Conservation (phyloP, 768 basidiomycete genomes). For the Solioccasus polychromus region DNA sequence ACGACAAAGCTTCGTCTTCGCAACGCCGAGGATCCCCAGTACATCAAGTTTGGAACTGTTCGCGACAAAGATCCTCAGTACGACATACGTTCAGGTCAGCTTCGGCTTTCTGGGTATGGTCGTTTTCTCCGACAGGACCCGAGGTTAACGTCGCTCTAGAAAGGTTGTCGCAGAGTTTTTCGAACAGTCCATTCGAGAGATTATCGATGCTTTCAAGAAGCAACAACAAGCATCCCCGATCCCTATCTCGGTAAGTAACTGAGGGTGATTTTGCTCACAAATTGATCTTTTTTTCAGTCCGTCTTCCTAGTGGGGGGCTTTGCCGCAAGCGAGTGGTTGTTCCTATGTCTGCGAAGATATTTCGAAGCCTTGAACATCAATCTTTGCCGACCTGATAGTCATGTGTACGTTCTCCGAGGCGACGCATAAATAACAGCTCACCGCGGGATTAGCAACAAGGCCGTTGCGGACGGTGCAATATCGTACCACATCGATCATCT, state of each 20-base stretch:
- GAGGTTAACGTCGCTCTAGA: slow-evolving; percentile 20
- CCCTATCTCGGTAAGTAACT: slow-evolving; percentile 31
- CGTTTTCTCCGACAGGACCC: not conserved
- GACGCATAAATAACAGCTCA: slow-evolving; percentile 8
- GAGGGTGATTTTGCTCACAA: not conserved
- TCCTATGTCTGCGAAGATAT: slow-evolving; percentile 37
- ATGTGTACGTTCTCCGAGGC: slow-evolving; percentile 42
- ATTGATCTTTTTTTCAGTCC: slow-evolving; percentile 17
- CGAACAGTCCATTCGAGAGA: slow-evolving; percentile 39
- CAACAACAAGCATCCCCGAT: slow-evolving; percentile 31
- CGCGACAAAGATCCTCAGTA: slow-evolving; percentile 37
- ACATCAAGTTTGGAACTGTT: slow-evolving; percentile 40
- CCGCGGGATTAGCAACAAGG: slow-evolving; percentile 37
- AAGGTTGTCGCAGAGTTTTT: slow-evolving; percentile 42
- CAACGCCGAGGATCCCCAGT: slow-evolving; percentile 35
- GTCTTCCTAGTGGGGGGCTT: slow-evolving; percentile 56
- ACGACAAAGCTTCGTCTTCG: slow-evolving; percentile 45
- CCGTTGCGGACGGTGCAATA: slow-evolving; percentile 52
- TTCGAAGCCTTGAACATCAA: slow-evolving; percentile 39
- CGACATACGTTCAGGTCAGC: slow-evolving; percentile 39
- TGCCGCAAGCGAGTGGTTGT: slow-evolving; percentile 49
- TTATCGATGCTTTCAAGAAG: slow-evolving; percentile 34
- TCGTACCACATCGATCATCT: slow-evolving; percentile 45
- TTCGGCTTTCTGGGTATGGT: slow-evolving; percentile 37
- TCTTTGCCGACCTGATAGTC: slow-evolving; percentile 50